Base-by-base conservation (phyloP, 257 asterid species). In the Cordia subcordata region DNA sequence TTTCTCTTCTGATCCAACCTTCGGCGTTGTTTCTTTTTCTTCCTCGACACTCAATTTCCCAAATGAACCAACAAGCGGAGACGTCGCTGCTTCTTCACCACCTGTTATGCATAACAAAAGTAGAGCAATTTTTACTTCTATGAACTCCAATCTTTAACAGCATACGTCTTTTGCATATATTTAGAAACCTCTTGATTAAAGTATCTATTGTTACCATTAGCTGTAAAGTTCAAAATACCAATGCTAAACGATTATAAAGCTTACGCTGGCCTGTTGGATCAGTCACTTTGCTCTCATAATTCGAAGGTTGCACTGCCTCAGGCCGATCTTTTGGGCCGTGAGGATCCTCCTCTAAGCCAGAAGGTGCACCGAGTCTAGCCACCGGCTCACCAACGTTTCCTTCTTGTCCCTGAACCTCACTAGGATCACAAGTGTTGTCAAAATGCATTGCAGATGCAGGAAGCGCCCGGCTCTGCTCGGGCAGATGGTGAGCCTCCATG, bases 211-310 rank as follows among this genome's bases (percentile, higher is more conserved):
- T n/a, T n/a, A n/a, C n/a, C n/a, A n/a, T n/a, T n/a, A n/a, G n/a
- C n/a, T n/a, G n/a, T n/a, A n/a, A n/a, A n/a, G n/a, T n/a, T n/a
- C n/a, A 3, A 40, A 49, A 40, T 5, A 39, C 37, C 5, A 61
- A 21, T 27, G 55, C 5, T 3, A 8, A 20, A 58, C 5, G n/a
- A 11, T 35, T 16, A 8, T 3, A 27, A 35, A 19, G 82, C 94
- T 85, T 54, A 42, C 47, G 47, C 10, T 62, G 45, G 4, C 72
- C 77, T 0, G 90, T 76, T 8, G 95, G 91, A 80, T 87, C 94
- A 18, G 51, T 4, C 8, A 71, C 79, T 69, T 90, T 82, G 59
- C 82, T 11, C 60, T 87, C 74, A 60, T 87, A 75, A 65, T 82
- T 87, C 0, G 85, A 58, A 8, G 77, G 59, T 5, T 61, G 68